phyloP scores from a whole-genome alignment of 2,329 filamentous ascomycete species.

The Akanthomyces dipterigenus region DNA sequence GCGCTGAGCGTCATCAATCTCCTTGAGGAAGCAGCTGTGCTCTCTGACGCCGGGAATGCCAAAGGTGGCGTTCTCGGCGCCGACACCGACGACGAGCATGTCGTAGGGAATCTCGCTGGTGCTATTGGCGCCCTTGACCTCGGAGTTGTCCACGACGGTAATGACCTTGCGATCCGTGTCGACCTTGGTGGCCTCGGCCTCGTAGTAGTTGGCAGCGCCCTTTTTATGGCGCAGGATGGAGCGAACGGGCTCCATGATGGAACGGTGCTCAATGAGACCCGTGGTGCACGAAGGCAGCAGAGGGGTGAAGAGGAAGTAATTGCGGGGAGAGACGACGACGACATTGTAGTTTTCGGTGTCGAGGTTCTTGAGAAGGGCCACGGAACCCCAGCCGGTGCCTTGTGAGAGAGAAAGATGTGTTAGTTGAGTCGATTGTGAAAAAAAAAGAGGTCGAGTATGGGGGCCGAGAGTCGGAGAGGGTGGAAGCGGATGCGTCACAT shows the following conservation, averaged over 20 bases:
- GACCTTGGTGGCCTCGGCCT: constrained; percentile 93
- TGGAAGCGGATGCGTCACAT: constrained; percentile 25
- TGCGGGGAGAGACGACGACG: constrained; percentile 92
- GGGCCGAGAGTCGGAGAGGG: constrained; percentile 11
- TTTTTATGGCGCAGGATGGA: constrained; percentile 95
- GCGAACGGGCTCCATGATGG: constrained; percentile 98
- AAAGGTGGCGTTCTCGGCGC: constrained; percentile 97
- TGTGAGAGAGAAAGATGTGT: constrained; percentile 14
- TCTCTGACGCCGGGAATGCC: constrained; percentile 94
- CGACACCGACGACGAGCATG: constrained; percentile 95
- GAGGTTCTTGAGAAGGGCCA: constrained; percentile 96
- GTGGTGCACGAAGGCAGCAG: constrained; percentile 96
- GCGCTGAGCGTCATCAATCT: constrained; percentile 89
- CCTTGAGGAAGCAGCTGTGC: constrained; percentile 96
- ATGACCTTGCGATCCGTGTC: constrained; percentile 87
- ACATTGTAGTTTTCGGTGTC: constrained; percentile 99
- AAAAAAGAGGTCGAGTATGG: too few relatives aligned
- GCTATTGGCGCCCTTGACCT: constrained; percentile 75
- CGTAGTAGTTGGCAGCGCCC: constrained; percentile 90
- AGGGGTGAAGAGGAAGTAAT: constrained; percentile 99
- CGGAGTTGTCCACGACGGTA: constrained; percentile 85
- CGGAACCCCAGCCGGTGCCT: constrained; percentile 95
- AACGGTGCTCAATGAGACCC: constrained; percentile 95
- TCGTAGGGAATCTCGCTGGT: constrained; percentile 93
- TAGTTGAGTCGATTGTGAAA: neutral